Evolutionary conservation across 2,329 filamentous ascomycete species (phyloP), one percentile per base, ranked within the genome.

Genomic region (Trichophyton rubrum): DNA sequence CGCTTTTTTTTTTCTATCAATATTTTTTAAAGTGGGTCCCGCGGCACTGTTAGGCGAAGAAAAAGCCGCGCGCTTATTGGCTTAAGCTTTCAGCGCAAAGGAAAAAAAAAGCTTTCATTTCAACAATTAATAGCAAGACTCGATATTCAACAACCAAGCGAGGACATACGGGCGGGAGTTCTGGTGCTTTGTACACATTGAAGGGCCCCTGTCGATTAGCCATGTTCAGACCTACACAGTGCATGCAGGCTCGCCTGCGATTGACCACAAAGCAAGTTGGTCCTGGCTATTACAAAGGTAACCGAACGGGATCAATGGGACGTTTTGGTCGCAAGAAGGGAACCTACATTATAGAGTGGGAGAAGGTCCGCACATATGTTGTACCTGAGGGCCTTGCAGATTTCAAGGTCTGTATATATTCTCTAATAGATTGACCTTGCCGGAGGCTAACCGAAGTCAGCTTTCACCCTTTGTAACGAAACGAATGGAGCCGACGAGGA

Each of bases 251-350:
- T 72, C 82, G 83, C 61, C 82, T 90, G 74, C 90, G 92, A 70
- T 83, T 99, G 70, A 96, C 89, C 11, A 95, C 92, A 67, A 99
- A 99, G 77, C 86, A 93, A 75, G 86, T 92, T 72, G 88, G 87
- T 73, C 89, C 90, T 71, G 92, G 91, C 67, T 99, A 86, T 83
- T 99, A 99, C 84, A 97, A 97, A 81, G 93, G 93, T 72, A 96
- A 88, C 68, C 82, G 91, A 55, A 87, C 90, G 0, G 93, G 93
- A 1, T 85, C 88, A 47, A 90, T 95, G 85, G 93, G 93, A 73
- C 83, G 85, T 71, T 93, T 92, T 74, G 86, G 86, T 58, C 58
- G 43, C 58, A 71, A 71, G 62, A 73, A 71, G 63, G 73, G 74
- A 62, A 70, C 68, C 49, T 99, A 93, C 74, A 73, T 85, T 55